phyloP scores from a whole-genome alignment of 441 rosid species.

The Aquilaria agallochum region DNA sequence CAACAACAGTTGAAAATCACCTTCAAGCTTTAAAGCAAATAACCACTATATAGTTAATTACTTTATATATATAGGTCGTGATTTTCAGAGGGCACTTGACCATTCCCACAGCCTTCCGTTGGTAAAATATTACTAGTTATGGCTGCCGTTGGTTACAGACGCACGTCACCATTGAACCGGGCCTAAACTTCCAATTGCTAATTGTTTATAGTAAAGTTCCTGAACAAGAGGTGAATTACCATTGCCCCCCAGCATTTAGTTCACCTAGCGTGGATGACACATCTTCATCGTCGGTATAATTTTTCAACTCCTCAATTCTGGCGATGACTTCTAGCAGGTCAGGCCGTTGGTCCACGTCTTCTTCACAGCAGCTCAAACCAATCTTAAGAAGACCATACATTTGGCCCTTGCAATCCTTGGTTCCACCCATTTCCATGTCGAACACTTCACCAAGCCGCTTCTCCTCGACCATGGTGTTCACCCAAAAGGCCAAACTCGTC shows the following conservation, averaged over 20 bases:
- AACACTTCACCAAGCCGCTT: constrained; percentile 56
- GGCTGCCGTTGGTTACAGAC: too few species aligned
- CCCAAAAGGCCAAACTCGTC: constrained; percentile 65
- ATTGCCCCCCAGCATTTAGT: constrained; percentile 5
- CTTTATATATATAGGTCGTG: too few species aligned
- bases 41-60: too few species aligned
- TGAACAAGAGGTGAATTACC: too few species aligned
- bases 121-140: too few species aligned
- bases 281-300: constrained; percentile 32
- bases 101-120: too few species aligned
- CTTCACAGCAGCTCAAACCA: constrained; percentile 83
- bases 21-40: too few species aligned
- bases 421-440: constrained; percentile 67
- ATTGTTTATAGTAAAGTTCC: too few species aligned
- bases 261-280: constrained; percentile 13
- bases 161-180: too few species aligned
- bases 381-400: constrained; percentile 75
- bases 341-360: constrained; percentile 51
- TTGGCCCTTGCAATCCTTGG: constrained; percentile 49
- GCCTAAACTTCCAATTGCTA: too few species aligned
- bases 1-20: too few species aligned
- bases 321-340: constrained; percentile 53
- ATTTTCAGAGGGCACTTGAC: too few species aligned
- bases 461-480: constrained; percentile 56
- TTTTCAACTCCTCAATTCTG: constrained; percentile 50